Evolutionary conservation across 805 yeast genomes (phyloP).

Genomic region (Hanseniaspora lindneri): DNA sequence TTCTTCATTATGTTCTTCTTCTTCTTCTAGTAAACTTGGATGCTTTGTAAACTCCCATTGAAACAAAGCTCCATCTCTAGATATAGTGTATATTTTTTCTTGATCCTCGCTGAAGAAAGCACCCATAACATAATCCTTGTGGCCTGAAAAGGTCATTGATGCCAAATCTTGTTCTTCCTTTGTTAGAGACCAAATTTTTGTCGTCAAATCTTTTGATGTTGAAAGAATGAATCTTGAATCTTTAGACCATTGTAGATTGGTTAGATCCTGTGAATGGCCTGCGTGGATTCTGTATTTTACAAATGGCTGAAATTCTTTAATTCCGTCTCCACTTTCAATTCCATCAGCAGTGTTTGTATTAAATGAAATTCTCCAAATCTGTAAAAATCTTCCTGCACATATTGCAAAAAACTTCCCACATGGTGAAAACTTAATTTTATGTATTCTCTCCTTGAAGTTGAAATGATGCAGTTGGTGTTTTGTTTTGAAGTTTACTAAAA

Average conservation of each 20-base stretch:
- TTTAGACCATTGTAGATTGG: conserved; percentile 72
- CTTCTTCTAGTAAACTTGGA: conserved; percentile 37
- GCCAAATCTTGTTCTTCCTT: conserved; percentile 56
- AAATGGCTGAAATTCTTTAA: conserved; percentile 87
- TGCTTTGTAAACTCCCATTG: conserved; percentile 74
- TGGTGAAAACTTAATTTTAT: conserved; percentile 71
- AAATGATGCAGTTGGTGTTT: conserved; percentile 85
- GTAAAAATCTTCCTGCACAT: conserved; percentile 69
- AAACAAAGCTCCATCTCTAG: conserved; percentile 90
- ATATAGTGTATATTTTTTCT: conserved; percentile 79
- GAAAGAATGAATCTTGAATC: conserved; percentile 83
- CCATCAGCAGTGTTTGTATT: conserved; percentile 60
- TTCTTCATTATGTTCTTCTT: conserved; percentile 32
- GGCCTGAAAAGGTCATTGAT: conserved; percentile 82
- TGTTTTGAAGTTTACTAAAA: conserved; percentile 71
- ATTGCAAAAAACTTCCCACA: conserved; percentile 81
- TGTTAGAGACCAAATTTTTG: conserved; percentile 67
- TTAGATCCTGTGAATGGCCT: conserved; percentile 80
- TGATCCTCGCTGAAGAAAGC: conserved; percentile 84
- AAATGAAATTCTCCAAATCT: conserved; percentile 57
- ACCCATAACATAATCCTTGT: conserved; percentile 72
- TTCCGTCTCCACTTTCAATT: conserved; percentile 14
- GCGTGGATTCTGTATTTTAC: conserved; percentile 81
- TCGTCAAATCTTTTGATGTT: conserved; percentile 80
- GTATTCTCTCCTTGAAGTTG: conserved; percentile 73